Evolutionary conservation across 139 green algal genomes (phyloP).

Genomic region (Volvox africanus): DNA sequence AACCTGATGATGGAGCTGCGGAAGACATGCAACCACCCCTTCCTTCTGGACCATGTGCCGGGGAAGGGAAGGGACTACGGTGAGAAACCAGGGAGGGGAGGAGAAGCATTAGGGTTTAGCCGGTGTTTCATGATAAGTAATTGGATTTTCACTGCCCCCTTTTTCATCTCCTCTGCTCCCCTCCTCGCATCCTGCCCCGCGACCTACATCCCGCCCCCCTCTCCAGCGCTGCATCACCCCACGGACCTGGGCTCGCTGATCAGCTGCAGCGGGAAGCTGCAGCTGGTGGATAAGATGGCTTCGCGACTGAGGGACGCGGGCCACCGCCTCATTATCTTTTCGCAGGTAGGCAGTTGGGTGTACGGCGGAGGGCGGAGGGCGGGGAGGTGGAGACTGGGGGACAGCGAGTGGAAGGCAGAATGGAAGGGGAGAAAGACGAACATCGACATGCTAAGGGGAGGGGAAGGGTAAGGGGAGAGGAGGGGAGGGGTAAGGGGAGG

Average conservation of each 20-base stretch:
- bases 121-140: too few species aligned
- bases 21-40: conserved; percentile 87
- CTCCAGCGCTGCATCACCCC: not conserved
- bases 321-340: conserved; percentile 67
- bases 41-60: conserved; percentile 59
- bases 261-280: conserved; percentile 83
- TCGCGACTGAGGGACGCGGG: conserved; percentile 51
- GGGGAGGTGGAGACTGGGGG: not conserved
- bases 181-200: not conserved
- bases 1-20: conserved; percentile 82
- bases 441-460: too few species aligned
- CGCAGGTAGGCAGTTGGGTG: conserved; percentile 40
- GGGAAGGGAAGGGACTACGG: not conserved
- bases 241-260: conserved; percentile 63
- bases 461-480: too few species aligned
- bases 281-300: conserved; percentile 87
- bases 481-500: too few species aligned
- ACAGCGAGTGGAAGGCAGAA: not conserved
- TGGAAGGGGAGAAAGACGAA: not conserved
- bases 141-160: not conserved
- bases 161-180: not conserved
- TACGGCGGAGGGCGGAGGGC: not conserved
- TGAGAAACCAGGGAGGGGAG: not conserved
- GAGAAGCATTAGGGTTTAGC: not conserved
- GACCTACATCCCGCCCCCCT: not conserved